Conservation (phyloP, 2,329 filamentous ascomycete species). For the Penicillium sp. region DNA sequence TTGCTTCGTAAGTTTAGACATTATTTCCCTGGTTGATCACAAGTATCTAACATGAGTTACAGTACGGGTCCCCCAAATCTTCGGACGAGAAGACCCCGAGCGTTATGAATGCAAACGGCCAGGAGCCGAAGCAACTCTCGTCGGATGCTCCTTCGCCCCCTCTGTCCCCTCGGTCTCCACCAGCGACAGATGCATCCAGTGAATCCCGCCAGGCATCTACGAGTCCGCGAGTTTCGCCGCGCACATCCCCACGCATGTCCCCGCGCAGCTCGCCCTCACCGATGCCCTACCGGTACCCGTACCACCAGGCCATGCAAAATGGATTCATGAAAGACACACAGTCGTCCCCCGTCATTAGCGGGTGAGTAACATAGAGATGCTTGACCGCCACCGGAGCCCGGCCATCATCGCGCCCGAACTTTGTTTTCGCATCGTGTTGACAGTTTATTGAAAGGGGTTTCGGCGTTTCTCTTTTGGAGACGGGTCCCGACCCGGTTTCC, state of each 20-base stretch:
- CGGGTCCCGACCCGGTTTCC: conserved; percentile 14
- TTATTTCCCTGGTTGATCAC: neutral
- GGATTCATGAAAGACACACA: conserved; percentile 25
- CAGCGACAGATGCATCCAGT: conserved; percentile 9
- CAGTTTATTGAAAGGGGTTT: conserved; percentile 18
- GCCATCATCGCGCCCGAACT: conserved; percentile 7
- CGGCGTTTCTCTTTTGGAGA: conserved; percentile 12
- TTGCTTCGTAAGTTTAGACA: conserved; percentile 86
- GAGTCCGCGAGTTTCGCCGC: conserved; percentile 18
- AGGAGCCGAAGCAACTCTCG: conserved; percentile 12
- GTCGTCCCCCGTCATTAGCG: conserved; percentile 26
- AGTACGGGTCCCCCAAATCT: conserved; percentile 50
- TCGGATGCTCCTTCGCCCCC: conserved; percentile 23
- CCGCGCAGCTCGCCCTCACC: conserved; percentile 20
- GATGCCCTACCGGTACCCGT: conserved; percentile 25
- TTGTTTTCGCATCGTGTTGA: conserved; percentile 16
- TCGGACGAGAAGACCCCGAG: conserved; percentile 17
- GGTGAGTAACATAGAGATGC: conserved; percentile 22
- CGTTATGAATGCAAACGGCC: conserved; percentile 11
- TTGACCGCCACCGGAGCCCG: conserved; percentile 16
- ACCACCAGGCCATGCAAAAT: conserved; percentile 16
- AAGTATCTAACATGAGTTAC: conserved; percentile 18
- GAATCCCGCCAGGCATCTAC: conserved; percentile 9
- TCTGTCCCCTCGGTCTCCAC: conserved; percentile 24
- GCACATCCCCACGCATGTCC: conserved; percentile 7